Percentiles rank a stretch among this genome's conserved stretches.
These are phyloP conservation scores for Flaveria brownii DNA, from an alignment of 129 eudicot species.

Conservation along the genomic window DNA sequence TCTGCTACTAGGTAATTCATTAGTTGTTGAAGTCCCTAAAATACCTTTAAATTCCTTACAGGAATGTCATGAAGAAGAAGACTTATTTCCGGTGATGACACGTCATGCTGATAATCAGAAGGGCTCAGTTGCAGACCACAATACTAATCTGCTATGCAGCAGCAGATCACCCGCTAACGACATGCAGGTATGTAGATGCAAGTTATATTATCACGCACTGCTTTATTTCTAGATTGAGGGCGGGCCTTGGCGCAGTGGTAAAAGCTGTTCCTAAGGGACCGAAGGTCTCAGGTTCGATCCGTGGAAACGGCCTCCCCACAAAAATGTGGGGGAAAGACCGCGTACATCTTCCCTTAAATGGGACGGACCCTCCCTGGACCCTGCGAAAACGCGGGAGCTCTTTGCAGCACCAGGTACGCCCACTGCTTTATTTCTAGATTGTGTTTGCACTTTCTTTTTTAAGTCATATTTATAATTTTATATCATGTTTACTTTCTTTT, in stretches of 20 bases:
- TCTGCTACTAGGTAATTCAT: not conserved
- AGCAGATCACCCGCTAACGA: not conserved
- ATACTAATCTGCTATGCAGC: not conserved
- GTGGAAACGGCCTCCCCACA: too few relatives aligned
- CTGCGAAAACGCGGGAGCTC: too few relatives aligned
- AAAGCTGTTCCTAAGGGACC: too few relatives aligned
- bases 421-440: not conserved
- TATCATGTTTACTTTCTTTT: not conserved
- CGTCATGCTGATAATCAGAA: not conserved
- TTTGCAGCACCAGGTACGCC: too few relatives aligned
- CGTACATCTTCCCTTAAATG: too few relatives aligned
- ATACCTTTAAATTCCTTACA: conserved; percentile 1
- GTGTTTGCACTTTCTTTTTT: not conserved
- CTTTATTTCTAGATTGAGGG: not conserved
- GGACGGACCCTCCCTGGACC: too few relatives aligned
- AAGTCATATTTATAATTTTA: not conserved
- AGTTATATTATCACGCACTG: not conserved
- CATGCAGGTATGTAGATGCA: conserved; percentile 14
- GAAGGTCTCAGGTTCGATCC: too few relatives aligned
- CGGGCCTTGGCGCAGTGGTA: too few relatives aligned
- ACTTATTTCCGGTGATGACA: conserved; percentile 14
- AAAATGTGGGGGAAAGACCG: too few relatives aligned
- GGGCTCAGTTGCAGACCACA: not conserved
- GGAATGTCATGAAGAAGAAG: conserved; percentile 34
- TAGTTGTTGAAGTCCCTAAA: not conserved